Conservation (phyloP, 192 early-diverging fungal genomes). For the Thamnidium elegans region DNA sequence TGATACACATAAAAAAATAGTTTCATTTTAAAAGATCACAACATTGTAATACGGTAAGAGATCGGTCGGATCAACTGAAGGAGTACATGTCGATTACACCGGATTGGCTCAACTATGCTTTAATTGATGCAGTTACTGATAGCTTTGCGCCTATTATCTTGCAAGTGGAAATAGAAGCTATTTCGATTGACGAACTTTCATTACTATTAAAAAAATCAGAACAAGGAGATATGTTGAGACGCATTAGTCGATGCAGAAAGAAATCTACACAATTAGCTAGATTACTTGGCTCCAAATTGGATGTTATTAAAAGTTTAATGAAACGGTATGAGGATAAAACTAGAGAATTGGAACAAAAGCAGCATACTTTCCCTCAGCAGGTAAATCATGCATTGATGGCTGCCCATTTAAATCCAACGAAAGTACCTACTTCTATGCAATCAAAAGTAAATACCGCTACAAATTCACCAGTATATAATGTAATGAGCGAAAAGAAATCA, state of each 20-base stretch:
- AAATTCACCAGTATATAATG: not conserved
- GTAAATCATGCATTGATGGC: not conserved
- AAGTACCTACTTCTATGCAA: not conserved
- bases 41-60: conserved; percentile 65
- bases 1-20: conserved; percentile 29
- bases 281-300: conserved; percentile 47
- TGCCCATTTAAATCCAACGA: not conserved
- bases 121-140: conserved; percentile 82
- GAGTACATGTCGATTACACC: conserved; percentile 64
- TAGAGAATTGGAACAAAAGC: not conserved
- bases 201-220: conserved; percentile 72
- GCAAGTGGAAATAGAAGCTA: conserved; percentile 77
- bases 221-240: conserved; percentile 48
- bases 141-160: conserved; percentile 70
- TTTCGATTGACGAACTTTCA: conserved; percentile 80
- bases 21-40: conserved; percentile 63
- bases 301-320: conserved; percentile 55
- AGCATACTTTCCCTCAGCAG: no score
- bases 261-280: conserved; percentile 47
- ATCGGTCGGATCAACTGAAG: conserved; percentile 68
- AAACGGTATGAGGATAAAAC: conserved; percentile 51
- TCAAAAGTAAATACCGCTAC: not conserved
- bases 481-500: conserved; percentile 24
- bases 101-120: conserved; percentile 59
- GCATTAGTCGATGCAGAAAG: conserved; percentile 52